A percentile compares a stretch with the other conserved stretches of the same genome.
Evolutionary conservation across 1,284 basidiomycete species (phyloP).

Genomic region (Rhodotorula mucilaginosa): DNA sequence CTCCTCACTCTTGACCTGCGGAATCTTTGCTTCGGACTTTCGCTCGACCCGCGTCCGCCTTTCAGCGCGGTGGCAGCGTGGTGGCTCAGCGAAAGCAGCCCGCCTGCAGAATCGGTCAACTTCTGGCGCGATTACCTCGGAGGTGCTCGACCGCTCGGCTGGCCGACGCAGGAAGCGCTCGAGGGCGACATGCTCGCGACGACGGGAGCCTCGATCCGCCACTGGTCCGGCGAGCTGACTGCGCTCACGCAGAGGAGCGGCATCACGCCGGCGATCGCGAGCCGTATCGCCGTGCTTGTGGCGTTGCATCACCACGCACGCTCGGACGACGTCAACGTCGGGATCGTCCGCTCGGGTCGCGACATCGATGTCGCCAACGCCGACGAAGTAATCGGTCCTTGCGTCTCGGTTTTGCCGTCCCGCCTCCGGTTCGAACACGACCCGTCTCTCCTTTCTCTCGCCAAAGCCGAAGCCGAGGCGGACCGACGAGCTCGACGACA

Average conservation of each 20-base stretch:
- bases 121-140: constrained; percentile 39
- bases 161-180: constrained; percentile 26
- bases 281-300: constrained; percentile 35
- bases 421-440: constrained; percentile 15
- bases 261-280: constrained; percentile 42
- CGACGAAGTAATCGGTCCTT: constrained; percentile 42
- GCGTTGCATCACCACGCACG: constrained; percentile 29
- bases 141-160: constrained; percentile 24
- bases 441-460: constrained; percentile 29
- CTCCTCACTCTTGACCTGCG: constrained; percentile 41
- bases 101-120: constrained; percentile 6
- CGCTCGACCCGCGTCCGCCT: constrained; percentile 17
- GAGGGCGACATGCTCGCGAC: constrained; percentile 32
- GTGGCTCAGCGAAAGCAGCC: constrained; percentile 23
- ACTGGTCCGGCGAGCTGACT: constrained; percentile 36
- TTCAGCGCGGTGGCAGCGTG: constrained; percentile 36
- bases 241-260: constrained; percentile 27
- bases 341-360: constrained; percentile 42
- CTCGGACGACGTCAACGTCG: constrained; percentile 35
- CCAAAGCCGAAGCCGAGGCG: constrained; percentile 19
- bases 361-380: constrained; percentile 41
- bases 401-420: constrained; percentile 42
- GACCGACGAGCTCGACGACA: constrained; percentile 32
- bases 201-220: constrained; percentile 16
- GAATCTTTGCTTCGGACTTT: constrained; percentile 28